These are phyloP conservation scores for Martiniozyma abietophila DNA, from an alignment of 805 yeast genomes.

Conservation along the genomic window DNA sequence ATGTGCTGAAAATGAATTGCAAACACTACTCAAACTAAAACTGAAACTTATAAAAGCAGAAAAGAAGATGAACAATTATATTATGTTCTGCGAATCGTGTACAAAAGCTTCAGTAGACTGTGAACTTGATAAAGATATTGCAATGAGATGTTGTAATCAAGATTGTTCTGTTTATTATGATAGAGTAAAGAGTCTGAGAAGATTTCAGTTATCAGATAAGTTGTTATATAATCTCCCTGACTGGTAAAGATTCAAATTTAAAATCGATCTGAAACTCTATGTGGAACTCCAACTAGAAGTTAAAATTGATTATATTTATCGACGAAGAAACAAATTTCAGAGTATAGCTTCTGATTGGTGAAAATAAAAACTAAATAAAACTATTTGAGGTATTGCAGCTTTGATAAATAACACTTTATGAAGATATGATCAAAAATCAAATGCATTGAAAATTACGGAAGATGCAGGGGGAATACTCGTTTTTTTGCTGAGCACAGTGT, in stretches of 20 bases:
- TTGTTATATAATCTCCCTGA: slow-evolving; percentile 14
- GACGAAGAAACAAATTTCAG: too few relatives aligned
- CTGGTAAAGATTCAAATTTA: slow-evolving; percentile 18
- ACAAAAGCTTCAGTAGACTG: slow-evolving; percentile 29
- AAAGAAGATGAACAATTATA: slow-evolving; percentile 20
- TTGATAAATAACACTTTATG: too few relatives aligned
- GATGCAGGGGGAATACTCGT: too few relatives aligned
- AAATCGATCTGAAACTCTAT: too few relatives aligned
- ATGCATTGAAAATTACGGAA: too few relatives aligned
- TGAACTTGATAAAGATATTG: slow-evolving; percentile 14
- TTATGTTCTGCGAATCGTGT: slow-evolving; percentile 20
- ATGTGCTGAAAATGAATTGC: slow-evolving; percentile 29
- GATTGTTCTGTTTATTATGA: slow-evolving; percentile 60
- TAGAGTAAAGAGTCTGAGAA: slow-evolving; percentile 33
- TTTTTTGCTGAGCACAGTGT: too few relatives aligned
- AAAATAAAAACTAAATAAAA: too few relatives aligned
- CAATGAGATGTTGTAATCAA: slow-evolving; percentile 43
- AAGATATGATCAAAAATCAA: too few relatives aligned
- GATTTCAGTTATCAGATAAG: slow-evolving; percentile 11
- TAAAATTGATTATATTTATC: too few relatives aligned
- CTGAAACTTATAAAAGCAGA: slow-evolving; percentile 22
- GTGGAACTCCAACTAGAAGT: too few relatives aligned
- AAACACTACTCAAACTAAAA: slow-evolving; percentile 27
- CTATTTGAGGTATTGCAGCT: too few relatives aligned
- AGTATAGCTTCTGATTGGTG: too few relatives aligned